These are phyloP conservation scores for Solanum ahanhuiri DNA, from an alignment of 257 asterid species.

Conservation along the genomic window DNA sequence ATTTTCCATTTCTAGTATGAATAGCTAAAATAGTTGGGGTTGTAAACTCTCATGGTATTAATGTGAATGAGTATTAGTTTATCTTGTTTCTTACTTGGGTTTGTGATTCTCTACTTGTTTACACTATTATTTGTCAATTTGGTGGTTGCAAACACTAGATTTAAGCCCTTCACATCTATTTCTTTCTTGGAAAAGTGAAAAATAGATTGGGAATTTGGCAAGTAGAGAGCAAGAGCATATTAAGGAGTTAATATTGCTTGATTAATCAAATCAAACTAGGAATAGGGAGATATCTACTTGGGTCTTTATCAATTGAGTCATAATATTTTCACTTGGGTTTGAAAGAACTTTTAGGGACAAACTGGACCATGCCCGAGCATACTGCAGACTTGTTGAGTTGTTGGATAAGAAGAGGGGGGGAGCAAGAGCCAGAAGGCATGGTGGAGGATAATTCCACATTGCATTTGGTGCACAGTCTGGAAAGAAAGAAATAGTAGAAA, in stretches of 20 bases:
- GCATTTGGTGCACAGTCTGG: no score
- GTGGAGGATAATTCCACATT: no score
- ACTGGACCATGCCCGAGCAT: no score
- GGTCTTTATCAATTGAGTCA: neutral
- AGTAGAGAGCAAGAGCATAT: neutral
- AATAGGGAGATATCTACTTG: neutral
- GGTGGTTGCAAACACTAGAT: neutral
- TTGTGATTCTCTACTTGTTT: neutral
- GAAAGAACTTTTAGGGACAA: neutral
- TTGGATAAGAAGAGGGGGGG: no score
- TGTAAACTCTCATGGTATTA: neutral
- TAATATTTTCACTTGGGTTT: neutral
- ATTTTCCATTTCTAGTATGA: neutral
- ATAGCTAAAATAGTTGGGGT: neutral
- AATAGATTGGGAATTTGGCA: neutral
- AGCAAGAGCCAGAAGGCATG: no score
- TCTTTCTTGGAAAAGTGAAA: neutral
- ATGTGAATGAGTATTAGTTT: neutral
- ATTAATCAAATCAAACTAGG: neutral
- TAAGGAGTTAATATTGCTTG: neutral
- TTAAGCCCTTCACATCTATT: neutral
- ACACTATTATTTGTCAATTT: neutral
- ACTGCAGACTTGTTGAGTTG: no score
- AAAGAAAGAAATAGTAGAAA: no score
- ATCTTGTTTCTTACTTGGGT: neutral